phyloP scores from a whole-genome alignment of 805 yeast species.

The Hermanozyma aechmeae region DNA sequence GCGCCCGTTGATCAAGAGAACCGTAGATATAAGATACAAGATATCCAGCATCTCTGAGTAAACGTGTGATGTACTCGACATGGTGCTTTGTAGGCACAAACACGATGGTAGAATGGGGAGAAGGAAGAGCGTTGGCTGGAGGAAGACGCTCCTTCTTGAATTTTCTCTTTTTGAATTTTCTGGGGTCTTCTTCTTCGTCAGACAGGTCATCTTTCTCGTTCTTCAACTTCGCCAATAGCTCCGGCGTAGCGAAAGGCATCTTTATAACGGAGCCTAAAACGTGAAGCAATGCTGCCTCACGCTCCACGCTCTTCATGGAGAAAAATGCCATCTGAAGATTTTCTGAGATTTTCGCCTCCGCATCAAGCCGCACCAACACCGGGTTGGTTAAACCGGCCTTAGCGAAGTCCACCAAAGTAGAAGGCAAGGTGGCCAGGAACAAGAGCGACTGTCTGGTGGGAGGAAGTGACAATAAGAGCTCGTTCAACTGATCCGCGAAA shows the following conservation, averaged over 20 bases:
- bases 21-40: conserved; percentile 89
- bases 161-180: conserved; percentile 25
- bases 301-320: conserved; percentile 70
- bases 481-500: conserved; percentile 86
- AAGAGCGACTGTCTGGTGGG: conserved; percentile 76
- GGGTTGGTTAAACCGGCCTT: conserved; percentile 94
- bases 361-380: conserved; percentile 82
- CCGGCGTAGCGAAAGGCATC: conserved; percentile 70
- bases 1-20: conserved; percentile 88
- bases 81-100: conserved; percentile 98
- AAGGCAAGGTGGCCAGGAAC: conserved; percentile 93
- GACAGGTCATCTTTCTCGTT: conserved; percentile 37
- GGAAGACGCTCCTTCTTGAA: conserved; percentile 54
- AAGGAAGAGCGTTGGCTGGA: conserved; percentile 76
- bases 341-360: conserved; percentile 86
- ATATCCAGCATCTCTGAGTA: conserved; percentile 73
- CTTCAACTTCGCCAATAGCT: conserved; percentile 45
- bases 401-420: conserved; percentile 89
- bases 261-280: conserved; percentile 78
- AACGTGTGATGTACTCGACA: conserved; percentile 76
- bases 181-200: conserved; percentile 15
- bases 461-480: conserved; percentile 77
- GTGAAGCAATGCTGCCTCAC: conserved; percentile 78
- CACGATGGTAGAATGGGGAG: conserved; percentile 78
- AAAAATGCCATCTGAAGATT: conserved; percentile 85